These are phyloP conservation scores for Colletotrichum gigasporum DNA, from an alignment of 2,329 filamentous ascomycete genomes.

Conservation along the genomic window DNA sequence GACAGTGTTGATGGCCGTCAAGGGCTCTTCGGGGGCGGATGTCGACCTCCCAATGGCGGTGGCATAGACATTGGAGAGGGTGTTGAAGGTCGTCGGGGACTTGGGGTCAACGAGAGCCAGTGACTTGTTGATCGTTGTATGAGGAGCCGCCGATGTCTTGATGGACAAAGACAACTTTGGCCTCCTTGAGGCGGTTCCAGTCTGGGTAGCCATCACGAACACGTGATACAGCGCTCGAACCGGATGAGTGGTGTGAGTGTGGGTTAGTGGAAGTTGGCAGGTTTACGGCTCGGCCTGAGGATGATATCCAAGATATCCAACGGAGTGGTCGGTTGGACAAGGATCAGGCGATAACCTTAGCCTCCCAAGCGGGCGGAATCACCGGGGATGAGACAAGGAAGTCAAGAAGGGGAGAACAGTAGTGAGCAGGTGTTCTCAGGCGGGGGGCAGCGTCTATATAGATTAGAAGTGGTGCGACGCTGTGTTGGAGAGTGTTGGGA, in stretches of 20 bases:
- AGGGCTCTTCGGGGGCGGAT: constrained; percentile 55
- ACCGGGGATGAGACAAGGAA: constrained; percentile 6
- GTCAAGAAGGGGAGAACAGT: constrained; percentile 3
- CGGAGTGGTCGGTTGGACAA: constrained; percentile 35
- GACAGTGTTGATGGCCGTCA: constrained; percentile 59
- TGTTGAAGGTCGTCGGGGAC: constrained; percentile 72
- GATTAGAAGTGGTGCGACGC: constrained; percentile 11
- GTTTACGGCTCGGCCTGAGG: constrained; percentile 33
- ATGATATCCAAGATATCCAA: too few relatives aligned
- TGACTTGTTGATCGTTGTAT: constrained; percentile 51
- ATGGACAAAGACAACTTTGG: constrained; percentile 68
- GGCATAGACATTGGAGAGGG: constrained; percentile 71
- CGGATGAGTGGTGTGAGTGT: not conserved
- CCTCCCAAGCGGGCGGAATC: constrained; percentile 28
- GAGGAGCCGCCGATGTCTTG: constrained; percentile 52
- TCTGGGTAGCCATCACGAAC: constrained; percentile 47
- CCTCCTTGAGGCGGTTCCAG: constrained; percentile 52
- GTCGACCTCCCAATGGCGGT: constrained; percentile 69
- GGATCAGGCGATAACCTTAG: constrained; percentile 36
- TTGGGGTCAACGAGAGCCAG: constrained; percentile 61
- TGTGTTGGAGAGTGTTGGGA: not conserved
- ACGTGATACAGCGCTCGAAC: not conserved
- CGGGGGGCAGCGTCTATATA: constrained; percentile 31
- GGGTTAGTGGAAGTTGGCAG: not conserved
- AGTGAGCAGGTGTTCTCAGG: not conserved